Evolutionary conservation across 768 basidiomycete genomes (phyloP), one percentile per base, ranked within the genome.

Genomic region (Termitomyces sp.): DNA sequence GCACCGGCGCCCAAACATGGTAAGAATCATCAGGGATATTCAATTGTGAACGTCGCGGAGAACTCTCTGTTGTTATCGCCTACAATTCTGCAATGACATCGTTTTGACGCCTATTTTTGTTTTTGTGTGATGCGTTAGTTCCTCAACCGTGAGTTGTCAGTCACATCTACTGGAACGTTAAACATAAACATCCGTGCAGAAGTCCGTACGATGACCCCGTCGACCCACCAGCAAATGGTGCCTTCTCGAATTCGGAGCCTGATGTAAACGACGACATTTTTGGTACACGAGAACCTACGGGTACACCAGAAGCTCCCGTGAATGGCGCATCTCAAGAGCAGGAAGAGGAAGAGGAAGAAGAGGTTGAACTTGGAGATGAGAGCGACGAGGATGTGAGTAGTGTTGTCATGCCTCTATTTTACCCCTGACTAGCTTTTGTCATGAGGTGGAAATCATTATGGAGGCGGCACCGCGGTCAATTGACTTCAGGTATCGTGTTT

Each of bases 371-470:
- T 44, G 75, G 71, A 1, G 77, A 72, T 48, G 75, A 71, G 40
- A 75, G 79, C 71, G 62, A 69, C 75, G 86, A 85, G 61, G 75
- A 71, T 57, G 75, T 72, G 49, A 58, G 64, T 60, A 23, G 12
- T 47, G n/a, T n/a, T 57, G 17, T 41, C 11, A 59, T 40, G 14
- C 14, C 43, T 43, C 9, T 8, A 45, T 42, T 35, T 48, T 25
- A 16, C 31, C 46, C 40, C 46, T 60, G 44, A 54, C 25, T 34
- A 34, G 35, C n/a, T 48, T 25, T 49, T 53, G 19, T 43, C 11
- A 92, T 88, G 87, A 96, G 68, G 79, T 96, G 60, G 94, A 96
- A 75, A 90, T 96, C 62, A 93, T 96, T 54, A 87, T 92, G 84
- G 92, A 96, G 65, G 85, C 85, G 2, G 76, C 85, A 9, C 71